Conservation (phyloP, 345 rosid species). For the Melaleuca alternifolia region DNA sequence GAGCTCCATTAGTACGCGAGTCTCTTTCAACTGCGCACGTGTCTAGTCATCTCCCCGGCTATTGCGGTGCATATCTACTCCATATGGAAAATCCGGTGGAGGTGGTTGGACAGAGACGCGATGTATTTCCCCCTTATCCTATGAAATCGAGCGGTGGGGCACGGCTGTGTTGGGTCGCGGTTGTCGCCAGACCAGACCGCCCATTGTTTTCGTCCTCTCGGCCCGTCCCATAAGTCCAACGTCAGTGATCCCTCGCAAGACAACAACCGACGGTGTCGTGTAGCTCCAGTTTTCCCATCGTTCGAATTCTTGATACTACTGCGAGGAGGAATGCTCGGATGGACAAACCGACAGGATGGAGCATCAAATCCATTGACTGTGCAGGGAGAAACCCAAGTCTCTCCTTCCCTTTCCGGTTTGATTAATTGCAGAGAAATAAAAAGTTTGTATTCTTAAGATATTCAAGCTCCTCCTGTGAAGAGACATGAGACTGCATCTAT, state of each 20-base stretch:
- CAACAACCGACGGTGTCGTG: not conserved
- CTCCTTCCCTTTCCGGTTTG: too few species aligned
- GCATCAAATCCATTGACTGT: too few species aligned
- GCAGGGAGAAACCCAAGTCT: too few species aligned
- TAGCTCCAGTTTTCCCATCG: not conserved
- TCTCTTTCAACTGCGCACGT: not conserved
- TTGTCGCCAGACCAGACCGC: not conserved
- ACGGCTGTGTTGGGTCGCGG: not conserved
- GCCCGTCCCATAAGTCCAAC: not conserved
- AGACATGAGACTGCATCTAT: not conserved
- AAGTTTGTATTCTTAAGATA: too few species aligned
- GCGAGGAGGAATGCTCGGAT: not conserved
- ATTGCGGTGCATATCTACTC: not conserved
- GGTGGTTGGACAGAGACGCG: not conserved
- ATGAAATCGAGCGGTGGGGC: not conserved
- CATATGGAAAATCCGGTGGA: not conserved
- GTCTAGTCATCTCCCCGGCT: not conserved
- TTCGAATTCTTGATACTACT: not conserved
- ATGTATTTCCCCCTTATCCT: not conserved
- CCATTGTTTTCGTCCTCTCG: not conserved
- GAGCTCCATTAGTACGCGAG: not conserved
- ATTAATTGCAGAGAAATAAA: too few species aligned
- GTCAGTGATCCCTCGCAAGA: not conserved
- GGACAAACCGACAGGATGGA: not conserved
- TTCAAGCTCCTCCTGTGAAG: too few species aligned